phyloP scores from a whole-genome alignment of 345 rosid species.

The Eucalyptus polybractea region DNA sequence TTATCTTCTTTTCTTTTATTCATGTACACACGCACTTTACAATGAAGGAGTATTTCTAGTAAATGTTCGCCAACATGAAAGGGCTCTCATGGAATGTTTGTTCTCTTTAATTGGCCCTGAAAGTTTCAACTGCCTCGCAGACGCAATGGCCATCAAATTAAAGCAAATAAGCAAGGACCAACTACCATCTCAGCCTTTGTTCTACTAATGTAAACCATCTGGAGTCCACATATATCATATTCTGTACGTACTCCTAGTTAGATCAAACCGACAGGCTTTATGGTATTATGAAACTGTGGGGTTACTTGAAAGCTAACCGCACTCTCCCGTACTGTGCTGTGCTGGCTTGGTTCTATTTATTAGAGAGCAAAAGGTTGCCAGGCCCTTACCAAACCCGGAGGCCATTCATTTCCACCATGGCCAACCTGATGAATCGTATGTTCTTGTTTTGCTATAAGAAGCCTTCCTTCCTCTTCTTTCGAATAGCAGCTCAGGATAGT shows the following conservation, averaged over 20 bases:
- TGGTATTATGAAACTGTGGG: neutral
- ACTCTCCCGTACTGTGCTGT: neutral
- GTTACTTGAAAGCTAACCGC: neutral
- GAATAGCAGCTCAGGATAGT: neutral
- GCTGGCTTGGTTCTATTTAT: neutral
- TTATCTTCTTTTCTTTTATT: neutral
- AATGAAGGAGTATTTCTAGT: neutral
- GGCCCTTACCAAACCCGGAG: neutral
- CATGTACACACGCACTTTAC: neutral
- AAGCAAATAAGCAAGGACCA: neutral
- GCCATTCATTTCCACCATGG: neutral
- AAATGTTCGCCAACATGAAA: neutral
- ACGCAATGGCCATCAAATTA: neutral
- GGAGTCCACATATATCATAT: neutral
- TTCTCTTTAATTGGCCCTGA: neutral
- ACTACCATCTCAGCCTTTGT: neutral
- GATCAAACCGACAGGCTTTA: neutral
- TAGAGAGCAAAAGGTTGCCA: neutral
- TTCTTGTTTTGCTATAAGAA: neutral
- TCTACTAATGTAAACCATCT: neutral
- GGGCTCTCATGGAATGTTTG: neutral
- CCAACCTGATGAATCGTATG: neutral
- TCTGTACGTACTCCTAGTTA: neutral
- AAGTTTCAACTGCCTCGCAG: neutral
- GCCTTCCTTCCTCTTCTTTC: neutral